Percentiles rank a stretch among this genome's conserved stretches.
phyloP scores from a whole-genome alignment of 2,329 filamentous ascomycete genomes.

The Trichoderma aggressivum region DNA sequence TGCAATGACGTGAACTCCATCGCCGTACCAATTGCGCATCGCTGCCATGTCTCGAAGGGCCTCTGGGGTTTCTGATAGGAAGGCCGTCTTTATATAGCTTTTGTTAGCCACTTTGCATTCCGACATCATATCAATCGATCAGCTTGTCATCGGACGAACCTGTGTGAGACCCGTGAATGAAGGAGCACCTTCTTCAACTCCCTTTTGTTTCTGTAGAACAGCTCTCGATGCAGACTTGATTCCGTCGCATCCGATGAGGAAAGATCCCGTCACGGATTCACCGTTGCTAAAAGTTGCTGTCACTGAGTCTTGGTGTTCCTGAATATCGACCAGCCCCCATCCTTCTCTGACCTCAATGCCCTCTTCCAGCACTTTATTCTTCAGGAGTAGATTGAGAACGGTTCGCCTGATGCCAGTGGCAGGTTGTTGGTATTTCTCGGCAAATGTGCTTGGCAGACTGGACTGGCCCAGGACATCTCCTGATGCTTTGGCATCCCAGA shows the following conservation, averaged over 20 bases:
- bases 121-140: neutral
- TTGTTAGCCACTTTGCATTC: neutral
- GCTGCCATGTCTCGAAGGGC: constrained; percentile 16
- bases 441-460: constrained; percentile 21
- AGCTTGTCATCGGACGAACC: neutral
- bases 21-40: constrained; percentile 28
- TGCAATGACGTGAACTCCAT: constrained; percentile 25
- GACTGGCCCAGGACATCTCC: constrained; percentile 25
- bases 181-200: constrained; percentile 20
- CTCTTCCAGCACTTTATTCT: constrained; percentile 19
- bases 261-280: constrained; percentile 22
- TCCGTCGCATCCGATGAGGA: constrained; percentile 27
- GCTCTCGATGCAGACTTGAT: constrained; percentile 24
- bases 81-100: constrained; percentile 21
- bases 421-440: constrained; percentile 23
- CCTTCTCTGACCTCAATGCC: constrained; percentile 26
- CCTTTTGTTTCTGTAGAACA: constrained; percentile 20
- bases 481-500: constrained; percentile 22
- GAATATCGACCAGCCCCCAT: constrained; percentile 25
- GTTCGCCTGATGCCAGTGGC: constrained; percentile 25
- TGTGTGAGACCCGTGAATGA: constrained; percentile 25
- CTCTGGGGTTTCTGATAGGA: constrained; percentile 23
- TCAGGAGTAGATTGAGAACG: constrained; percentile 22
- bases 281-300: constrained; percentile 25
- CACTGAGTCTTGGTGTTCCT: constrained; percentile 22